A percentile compares a stretch with the other conserved stretches of the same genome.
These are phyloP conservation scores for Ogataea ganodermae DNA, from an alignment of 805 yeast species.

Conservation along the genomic window DNA sequence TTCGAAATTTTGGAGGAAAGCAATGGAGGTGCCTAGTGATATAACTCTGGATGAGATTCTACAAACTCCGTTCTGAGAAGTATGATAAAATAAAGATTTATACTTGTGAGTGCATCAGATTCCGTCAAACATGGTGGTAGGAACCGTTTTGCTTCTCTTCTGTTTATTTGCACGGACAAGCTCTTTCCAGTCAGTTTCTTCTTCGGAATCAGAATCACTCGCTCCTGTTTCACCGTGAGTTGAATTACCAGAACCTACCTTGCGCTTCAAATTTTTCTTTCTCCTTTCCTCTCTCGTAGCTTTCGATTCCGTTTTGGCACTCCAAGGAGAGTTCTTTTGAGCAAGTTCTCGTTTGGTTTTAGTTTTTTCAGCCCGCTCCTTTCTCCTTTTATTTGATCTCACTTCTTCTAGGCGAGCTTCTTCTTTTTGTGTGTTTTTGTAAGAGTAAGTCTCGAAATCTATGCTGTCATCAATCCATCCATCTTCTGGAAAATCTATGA, in stretches of 20 bases:
- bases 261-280: constrained; percentile 51
- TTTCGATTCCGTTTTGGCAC: constrained; percentile 52
- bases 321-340: constrained; percentile 74
- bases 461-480: constrained; percentile 71
- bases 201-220: constrained; percentile 43
- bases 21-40: constrained; percentile 41
- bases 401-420: constrained; percentile 57
- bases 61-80: neutral
- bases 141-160: constrained; percentile 42
- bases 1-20: constrained; percentile 88
- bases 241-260: constrained; percentile 13
- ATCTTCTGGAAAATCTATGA: constrained; percentile 58
- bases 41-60: constrained; percentile 41
- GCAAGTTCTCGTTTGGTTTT: constrained; percentile 45
- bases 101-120: constrained; percentile 32
- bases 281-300: constrained; percentile 62
- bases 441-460: constrained; percentile 68
- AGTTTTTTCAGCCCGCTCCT: constrained; percentile 40
- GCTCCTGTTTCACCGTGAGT: constrained; percentile 35
- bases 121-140: constrained; percentile 66
- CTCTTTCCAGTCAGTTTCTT: constrained; percentile 85
- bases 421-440: constrained; percentile 67
- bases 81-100: neutral
- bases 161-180: constrained; percentile 66
- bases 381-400: constrained; percentile 44